Conservation (phyloP, 176 grass and related monocot genomes). For the Triticum timopheevii region DNA sequence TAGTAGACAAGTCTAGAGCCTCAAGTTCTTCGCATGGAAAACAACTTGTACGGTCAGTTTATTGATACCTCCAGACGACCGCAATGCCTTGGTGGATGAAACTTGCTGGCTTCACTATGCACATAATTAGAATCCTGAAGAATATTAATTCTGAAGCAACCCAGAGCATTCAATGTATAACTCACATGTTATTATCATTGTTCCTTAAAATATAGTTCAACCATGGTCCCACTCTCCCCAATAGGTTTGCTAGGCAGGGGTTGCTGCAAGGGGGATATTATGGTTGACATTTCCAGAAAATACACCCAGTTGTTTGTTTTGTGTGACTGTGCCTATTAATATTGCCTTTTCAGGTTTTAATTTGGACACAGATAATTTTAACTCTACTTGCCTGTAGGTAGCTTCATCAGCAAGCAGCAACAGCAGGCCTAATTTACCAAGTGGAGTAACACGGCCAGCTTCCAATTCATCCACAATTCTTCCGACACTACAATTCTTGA, state of each 20-base stretch:
- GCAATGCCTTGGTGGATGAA: neutral
- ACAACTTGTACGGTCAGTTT: neutral
- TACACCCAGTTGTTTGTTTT: neutral
- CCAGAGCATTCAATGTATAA: neutral
- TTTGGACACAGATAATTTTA: neutral
- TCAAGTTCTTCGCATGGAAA: neutral
- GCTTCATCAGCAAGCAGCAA: slow-evolving; percentile 40
- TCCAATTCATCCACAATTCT: slow-evolving; percentile 45
- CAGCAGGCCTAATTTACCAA: slow-evolving; percentile 37
- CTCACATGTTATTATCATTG: slow-evolving; percentile 2
- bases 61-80: neutral
- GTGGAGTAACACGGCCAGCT: slow-evolving; percentile 35
- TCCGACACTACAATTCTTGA: slow-evolving; percentile 71
- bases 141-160: neutral
- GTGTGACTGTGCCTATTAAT: neutral
- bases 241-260: slow-evolving; percentile 6
- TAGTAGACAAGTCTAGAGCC: neutral
- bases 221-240: neutral
- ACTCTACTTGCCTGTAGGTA: slow-evolving; percentile 50
- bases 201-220: slow-evolving; percentile 5
- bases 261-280: neutral
- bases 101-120: neutral
- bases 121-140: neutral
- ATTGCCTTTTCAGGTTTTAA: neutral
- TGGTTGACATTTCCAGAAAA: neutral